Evolutionary conservation across 2,329 filamentous ascomycete species (phyloP), one percentile per base, ranked within the genome.

Genomic region (Penicillium sp.): DNA sequence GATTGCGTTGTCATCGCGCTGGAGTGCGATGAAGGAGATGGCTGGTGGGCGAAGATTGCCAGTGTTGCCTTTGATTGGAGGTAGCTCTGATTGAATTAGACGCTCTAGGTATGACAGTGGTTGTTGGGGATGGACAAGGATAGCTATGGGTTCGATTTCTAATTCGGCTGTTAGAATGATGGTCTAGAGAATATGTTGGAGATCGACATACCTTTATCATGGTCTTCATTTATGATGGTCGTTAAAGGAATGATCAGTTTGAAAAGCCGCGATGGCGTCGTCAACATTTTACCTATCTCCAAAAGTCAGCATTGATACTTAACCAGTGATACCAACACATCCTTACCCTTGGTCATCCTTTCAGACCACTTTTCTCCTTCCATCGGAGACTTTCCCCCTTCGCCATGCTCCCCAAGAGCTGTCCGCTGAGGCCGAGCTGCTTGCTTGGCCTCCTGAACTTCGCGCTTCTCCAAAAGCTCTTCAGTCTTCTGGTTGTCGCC

Each of bases 21-120:
- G 89, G 63, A 93, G 86, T 11, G 92, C 92, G 31, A 89, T 83
- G 69, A 97, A 97, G 37, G 87, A 85, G 1, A 96, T 83, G 35
- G 81, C 83, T 0, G 91, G 90, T 1, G 89, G 82, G 60, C 87
- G 86, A 60, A 90, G 85, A 7, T 85, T 83, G 9, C 87, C 84
- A 46, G 85, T 74, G 55, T 83, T 82, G 1, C 77, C 79, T 35
- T 82, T 78, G 14, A 93, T 79, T 0, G 85, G 84, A 0, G 90
- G 89, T 0, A 96, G 79, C 72, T 96, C 92, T 51, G 90, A 89
- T 69, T 96, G 92, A 45, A 97, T 92, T 3, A 97, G 78, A 9
- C 90, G 85, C 72, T 96, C 90, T 40, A 96, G 85, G 71, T 96
- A 96, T 9, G 90, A 96, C 3, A 97, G 81, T 0, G 92, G 92